phyloP scores from a whole-genome alignment of 2,329 filamentous ascomycete genomes.

The Epicoccum sorghinum region DNA sequence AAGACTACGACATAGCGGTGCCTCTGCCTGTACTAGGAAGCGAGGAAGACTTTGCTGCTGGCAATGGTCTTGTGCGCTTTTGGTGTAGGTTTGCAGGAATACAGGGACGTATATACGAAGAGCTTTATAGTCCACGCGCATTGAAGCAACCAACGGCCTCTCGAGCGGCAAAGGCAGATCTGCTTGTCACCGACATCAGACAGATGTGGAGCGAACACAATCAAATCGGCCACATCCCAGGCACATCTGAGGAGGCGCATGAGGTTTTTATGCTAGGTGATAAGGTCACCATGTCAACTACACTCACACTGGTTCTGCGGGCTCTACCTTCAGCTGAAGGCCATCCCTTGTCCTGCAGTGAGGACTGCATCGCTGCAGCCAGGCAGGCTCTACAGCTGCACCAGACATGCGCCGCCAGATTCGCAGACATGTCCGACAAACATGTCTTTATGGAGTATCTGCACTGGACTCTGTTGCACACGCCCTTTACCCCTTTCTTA shows the following conservation, averaged over 20 bases:
- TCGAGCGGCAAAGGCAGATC: constrained; percentile 11
- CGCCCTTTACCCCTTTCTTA: constrained; percentile 30
- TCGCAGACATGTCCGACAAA: constrained; percentile 8
- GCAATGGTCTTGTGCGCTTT: constrained; percentile 4
- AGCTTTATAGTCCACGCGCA: constrained; percentile 43
- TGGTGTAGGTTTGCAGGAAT: constrained; percentile 22
- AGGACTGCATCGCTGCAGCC: constrained; percentile 40
- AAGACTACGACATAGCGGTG: constrained; percentile 42
- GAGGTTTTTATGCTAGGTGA: constrained; percentile 33
- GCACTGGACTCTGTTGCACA: constrained; percentile 28
- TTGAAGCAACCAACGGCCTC: constrained; percentile 11
- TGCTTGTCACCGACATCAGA: constrained; percentile 15
- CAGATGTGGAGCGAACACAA: constrained; percentile 14
- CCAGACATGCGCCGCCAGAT: constrained; percentile 20
- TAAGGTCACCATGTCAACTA: constrained; percentile 44
- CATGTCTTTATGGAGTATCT: constrained; percentile 34
- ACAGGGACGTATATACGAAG: constrained; percentile 44
- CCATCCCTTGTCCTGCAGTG: constrained; percentile 24
- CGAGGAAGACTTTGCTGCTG: constrained; percentile 22
- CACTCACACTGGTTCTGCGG: constrained; percentile 45
- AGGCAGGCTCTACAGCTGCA: constrained; percentile 46
- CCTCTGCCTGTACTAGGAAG: constrained; percentile 12
- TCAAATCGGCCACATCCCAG: constrained; percentile 3
- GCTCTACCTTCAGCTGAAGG: constrained; percentile 30
- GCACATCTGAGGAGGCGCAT: constrained; percentile 38